Percentiles rank a stretch among this genome's conserved stretches.
These are phyloP conservation scores for Fusarium compactum DNA, from an alignment of 2,329 filamentous ascomycete genomes.

Conservation along the genomic window DNA sequence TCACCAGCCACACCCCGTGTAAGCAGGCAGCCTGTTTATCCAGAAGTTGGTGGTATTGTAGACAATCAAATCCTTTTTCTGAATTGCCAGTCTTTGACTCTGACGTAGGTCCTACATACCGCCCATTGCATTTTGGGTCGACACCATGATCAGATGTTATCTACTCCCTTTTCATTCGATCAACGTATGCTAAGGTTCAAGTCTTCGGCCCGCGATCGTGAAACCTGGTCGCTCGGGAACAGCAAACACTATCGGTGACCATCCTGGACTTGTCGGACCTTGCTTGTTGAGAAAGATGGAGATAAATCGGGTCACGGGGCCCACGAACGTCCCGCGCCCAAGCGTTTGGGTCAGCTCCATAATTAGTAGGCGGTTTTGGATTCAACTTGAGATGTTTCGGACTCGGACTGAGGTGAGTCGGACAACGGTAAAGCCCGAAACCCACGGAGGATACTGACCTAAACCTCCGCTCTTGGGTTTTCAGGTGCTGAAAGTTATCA, in stretches of 20 bases:
- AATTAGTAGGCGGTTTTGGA: constrained; percentile 5
- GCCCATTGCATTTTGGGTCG: not conserved
- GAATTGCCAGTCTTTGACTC: constrained; percentile 1
- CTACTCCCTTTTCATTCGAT: constrained; percentile 16
- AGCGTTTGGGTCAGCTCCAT: constrained; percentile 30
- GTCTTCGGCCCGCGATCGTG: constrained; percentile 23
- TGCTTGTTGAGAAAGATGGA: constrained; percentile 25
- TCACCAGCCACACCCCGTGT: constrained; percentile 23
- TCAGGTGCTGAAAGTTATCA: not conserved
- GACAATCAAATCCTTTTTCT: constrained; percentile 12
- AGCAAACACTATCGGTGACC: constrained; percentile 17
- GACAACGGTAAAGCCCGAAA: constrained; percentile 9
- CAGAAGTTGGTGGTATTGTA: constrained; percentile 4
- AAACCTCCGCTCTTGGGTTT: not conserved
- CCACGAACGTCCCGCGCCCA: constrained; percentile 31
- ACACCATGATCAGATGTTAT: constrained; percentile 19
- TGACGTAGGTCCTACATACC: constrained; percentile 24
- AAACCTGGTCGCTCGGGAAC: constrained; percentile 19
- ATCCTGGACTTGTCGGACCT: constrained; percentile 12
- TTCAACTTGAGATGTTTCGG: constrained; percentile 15
- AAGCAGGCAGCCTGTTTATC: constrained; percentile 9
- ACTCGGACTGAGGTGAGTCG: constrained; percentile 18
- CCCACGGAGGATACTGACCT: not conserved
- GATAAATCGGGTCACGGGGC: constrained; percentile 29
- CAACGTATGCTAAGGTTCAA: constrained; percentile 33